Conservation (phyloP, 1,139 yeast species). For the Hansenula sp. region DNA sequence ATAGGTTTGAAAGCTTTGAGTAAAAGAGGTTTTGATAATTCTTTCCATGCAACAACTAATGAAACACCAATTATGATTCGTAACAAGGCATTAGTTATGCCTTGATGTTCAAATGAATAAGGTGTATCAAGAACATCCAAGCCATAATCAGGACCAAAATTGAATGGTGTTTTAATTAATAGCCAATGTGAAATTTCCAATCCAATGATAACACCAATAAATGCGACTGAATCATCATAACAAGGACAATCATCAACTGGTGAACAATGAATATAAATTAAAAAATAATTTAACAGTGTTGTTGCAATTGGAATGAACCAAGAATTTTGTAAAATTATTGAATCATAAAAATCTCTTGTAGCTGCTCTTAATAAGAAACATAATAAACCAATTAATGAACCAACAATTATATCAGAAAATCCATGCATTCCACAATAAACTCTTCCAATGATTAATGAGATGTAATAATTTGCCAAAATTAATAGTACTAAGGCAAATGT, state of each 20-base stretch:
- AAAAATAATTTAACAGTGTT: constrained; percentile 37
- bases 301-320: constrained; percentile 35
- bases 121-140: constrained; percentile 27
- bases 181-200: constrained; percentile 35
- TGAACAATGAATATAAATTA: constrained; percentile 69
- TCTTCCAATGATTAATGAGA: constrained; percentile 72
- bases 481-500: neutral
- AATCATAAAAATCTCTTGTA: constrained; percentile 28
- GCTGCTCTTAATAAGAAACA: constrained; percentile 40
- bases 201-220: constrained; percentile 84
- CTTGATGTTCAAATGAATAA: constrained; percentile 35
- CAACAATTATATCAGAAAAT: constrained; percentile 66
- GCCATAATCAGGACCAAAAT: constrained; percentile 14
- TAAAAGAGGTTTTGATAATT: constrained; percentile 57
- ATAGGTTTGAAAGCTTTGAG: constrained; percentile 45
- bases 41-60: constrained; percentile 66
- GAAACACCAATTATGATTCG: constrained; percentile 56
- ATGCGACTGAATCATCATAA: constrained; percentile 92
- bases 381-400: constrained; percentile 56
- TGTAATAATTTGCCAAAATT: constrained; percentile 40
- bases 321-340: constrained; percentile 20
- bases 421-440: constrained; percentile 99
- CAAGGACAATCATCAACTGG: constrained; percentile 97
- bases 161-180: constrained; percentile 24
- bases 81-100: constrained; percentile 34